A percentile compares a stretch with the other conserved stretches of the same genome.
phyloP scores from a whole-genome alignment of 768 basidiomycete genomes.

The Lactarius akahatsu region DNA sequence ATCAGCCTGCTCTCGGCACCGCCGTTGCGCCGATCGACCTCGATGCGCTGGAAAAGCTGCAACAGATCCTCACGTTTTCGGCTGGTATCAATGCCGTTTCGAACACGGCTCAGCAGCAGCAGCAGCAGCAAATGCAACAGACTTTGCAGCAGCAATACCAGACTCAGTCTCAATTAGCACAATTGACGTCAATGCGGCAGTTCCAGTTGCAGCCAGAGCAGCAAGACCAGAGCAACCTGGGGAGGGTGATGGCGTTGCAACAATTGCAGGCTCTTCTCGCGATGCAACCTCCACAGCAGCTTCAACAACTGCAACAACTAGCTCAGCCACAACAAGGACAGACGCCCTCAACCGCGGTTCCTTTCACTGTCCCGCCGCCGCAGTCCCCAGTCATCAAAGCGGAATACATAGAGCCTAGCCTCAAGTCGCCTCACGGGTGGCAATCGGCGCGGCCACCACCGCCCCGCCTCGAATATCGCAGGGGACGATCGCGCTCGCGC shows the following conservation, averaged over 20 bases:
- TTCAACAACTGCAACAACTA: slow-evolving; percentile 1
- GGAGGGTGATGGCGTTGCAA: slow-evolving; percentile 4
- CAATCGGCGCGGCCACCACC: neutral
- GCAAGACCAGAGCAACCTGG: neutral
- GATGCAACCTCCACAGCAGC: neutral
- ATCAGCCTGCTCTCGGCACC: slow-evolving; percentile 1
- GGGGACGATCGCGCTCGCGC: slow-evolving; percentile 1
- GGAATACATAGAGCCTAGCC: neutral
- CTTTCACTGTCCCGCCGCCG: neutral
- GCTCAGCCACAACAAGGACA: neutral
- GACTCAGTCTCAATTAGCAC: neutral
- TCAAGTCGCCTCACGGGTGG: neutral
- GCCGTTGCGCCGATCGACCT: slow-evolving; percentile 13
- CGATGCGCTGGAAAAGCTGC: slow-evolving; percentile 19
- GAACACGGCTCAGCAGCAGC: neutral
- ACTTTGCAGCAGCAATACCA: neutral
- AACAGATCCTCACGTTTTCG: slow-evolving; percentile 14
- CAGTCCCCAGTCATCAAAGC: slow-evolving; percentile 5
- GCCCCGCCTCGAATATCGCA: neutral
- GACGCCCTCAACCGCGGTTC: neutral
- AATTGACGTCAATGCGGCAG: slow-evolving; percentile 3
- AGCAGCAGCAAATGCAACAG: neutral
- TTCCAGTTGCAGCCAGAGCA: neutral
- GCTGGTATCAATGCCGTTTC: slow-evolving; percentile 10
- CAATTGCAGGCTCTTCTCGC: slow-evolving; percentile 11